These are phyloP conservation scores for Pyrus communis DNA, from an alignment of 306 rosid genomes.

Conservation along the genomic window DNA sequence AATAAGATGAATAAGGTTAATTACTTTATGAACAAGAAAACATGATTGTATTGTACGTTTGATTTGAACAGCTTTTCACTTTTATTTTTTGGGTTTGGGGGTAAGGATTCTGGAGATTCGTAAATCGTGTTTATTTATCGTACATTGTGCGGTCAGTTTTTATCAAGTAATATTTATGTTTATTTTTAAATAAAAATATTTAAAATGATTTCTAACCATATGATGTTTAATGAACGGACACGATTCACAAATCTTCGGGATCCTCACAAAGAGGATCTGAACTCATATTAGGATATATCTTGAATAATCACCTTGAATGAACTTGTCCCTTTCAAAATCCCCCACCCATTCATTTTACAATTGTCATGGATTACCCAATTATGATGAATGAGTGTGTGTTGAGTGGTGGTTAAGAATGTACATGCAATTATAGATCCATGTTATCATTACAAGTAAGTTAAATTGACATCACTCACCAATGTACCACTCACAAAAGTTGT, in stretches of 20 bases:
- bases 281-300: neutral
- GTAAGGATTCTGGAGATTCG: too few relatives aligned
- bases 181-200: too few relatives aligned
- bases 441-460: neutral
- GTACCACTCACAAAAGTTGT: neutral
- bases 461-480: neutral
- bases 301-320: neutral
- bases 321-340: neutral
- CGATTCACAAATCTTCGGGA: too few relatives aligned
- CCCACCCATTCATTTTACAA: neutral
- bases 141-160: too few relatives aligned
- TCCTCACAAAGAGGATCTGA: too few relatives aligned
- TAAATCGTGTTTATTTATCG: too few relatives aligned
- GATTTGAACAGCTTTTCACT: neutral
- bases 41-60: neutral
- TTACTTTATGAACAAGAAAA: neutral
- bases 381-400: neutral
- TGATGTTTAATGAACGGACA: too few relatives aligned
- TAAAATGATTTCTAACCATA: too few relatives aligned
- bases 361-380: neutral
- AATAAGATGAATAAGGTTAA: neutral
- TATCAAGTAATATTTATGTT: too few relatives aligned
- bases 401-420: neutral
- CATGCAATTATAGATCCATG: neutral
- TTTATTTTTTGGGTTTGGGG: neutral